These are phyloP conservation scores for Penicillium egyptiacum DNA, from an alignment of 495 filamentous ascomycete species.

Conservation along the genomic window DNA sequence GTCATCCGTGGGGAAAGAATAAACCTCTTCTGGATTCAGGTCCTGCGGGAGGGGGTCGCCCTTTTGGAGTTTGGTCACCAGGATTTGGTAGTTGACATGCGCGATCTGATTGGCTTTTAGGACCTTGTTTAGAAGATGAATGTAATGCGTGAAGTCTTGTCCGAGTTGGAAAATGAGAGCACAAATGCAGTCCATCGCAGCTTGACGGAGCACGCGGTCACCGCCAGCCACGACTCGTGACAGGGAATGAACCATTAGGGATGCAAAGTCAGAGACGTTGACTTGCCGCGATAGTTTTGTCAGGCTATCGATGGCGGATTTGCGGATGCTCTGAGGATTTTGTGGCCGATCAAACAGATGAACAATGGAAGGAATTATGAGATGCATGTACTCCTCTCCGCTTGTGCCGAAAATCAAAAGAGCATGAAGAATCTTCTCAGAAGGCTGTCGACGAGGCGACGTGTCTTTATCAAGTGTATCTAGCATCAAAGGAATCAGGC, in stretches of 20 bases:
- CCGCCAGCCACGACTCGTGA: constrained; percentile 70
- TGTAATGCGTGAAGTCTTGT: constrained; percentile 90
- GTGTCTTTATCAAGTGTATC: constrained; percentile 84
- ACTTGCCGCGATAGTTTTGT: constrained; percentile 94
- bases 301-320: constrained; percentile 89
- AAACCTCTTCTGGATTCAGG: constrained; percentile 83
- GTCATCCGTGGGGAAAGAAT: constrained; percentile 76
- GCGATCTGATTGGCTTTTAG: constrained; percentile 65
- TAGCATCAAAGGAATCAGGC: constrained; percentile 87
- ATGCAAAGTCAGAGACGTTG: constrained; percentile 95
- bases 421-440: constrained; percentile 88
- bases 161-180: constrained; percentile 95
- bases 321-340: constrained; percentile 73
- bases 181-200: constrained; percentile 93
- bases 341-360: constrained; percentile 82
- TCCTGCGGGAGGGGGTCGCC: constrained; percentile 92
- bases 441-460: constrained; percentile 69
- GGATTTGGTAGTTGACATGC: constrained; percentile 84
- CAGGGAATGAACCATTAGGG: constrained; percentile 89
- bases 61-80: constrained; percentile 89
- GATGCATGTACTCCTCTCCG: constrained; percentile 97
- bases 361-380: constrained; percentile 96
- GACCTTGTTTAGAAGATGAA: constrained; percentile 82
- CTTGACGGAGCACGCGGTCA: constrained; percentile 71
- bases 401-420: constrained; percentile 96